Conservation (phyloP, 176 grass and related monocot species). For the Panicum miliaceum region DNA sequence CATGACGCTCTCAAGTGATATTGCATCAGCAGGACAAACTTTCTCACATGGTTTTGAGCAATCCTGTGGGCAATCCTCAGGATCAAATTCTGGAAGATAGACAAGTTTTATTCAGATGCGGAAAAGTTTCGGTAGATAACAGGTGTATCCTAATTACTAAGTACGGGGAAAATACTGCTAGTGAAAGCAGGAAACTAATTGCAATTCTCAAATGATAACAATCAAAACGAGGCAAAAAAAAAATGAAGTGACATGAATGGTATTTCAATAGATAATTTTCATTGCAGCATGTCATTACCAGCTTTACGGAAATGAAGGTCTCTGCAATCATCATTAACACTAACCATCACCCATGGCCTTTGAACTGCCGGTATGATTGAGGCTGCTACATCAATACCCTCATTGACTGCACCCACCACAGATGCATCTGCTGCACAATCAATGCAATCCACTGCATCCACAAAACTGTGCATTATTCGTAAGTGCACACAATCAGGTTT, state of each 20-base stretch:
- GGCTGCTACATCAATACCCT: slow-evolving; percentile 71
- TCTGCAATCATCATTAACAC: slow-evolving; percentile 84
- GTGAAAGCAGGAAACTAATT: neutral
- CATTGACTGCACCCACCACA: slow-evolving; percentile 86
- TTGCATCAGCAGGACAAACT: slow-evolving; percentile 89
- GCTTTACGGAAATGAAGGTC: slow-evolving; percentile 98
- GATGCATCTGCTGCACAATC: slow-evolving; percentile 90
- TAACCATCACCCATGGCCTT: slow-evolving; percentile 95
- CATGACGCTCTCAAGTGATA: slow-evolving; percentile 53
- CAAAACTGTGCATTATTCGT: slow-evolving; percentile 13
- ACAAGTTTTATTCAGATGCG: slow-evolving; percentile 3
- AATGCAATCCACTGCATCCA: slow-evolving; percentile 86
- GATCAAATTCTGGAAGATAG: slow-evolving; percentile 74
- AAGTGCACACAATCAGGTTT: neutral
- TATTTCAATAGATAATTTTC: neutral
- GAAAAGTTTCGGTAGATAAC: neutral
- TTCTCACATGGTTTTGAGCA: slow-evolving; percentile 85
- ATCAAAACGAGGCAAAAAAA: neutral
- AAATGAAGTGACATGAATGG: neutral
- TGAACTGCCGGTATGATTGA: slow-evolving; percentile 62
- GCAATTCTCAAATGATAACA: slow-evolving; percentile 6
- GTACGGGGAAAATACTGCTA: neutral
- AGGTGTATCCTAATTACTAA: neutral
- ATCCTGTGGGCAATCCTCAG: slow-evolving; percentile 75
- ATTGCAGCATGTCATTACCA: slow-evolving; percentile 48